These are phyloP conservation scores for Ceriops decandra DNA, from an alignment of 345 rosid genomes.

Conservation along the genomic window DNA sequence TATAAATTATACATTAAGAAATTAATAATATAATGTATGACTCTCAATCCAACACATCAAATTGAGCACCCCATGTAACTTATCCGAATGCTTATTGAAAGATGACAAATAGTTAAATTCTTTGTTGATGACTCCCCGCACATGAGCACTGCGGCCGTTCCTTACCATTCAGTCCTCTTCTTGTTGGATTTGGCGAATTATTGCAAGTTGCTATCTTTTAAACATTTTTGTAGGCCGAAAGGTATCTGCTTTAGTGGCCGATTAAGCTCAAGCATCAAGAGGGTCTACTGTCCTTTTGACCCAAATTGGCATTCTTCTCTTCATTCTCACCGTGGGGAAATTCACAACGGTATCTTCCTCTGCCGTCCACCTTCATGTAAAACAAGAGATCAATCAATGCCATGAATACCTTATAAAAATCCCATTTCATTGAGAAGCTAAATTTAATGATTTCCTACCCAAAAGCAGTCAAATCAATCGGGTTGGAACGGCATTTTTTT, in stretches of 20 bases:
- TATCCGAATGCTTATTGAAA: background rate
- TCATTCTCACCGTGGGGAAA: conserved; percentile 92
- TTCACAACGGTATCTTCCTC: conserved; percentile 77
- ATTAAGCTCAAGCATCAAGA: no score
- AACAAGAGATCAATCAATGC: background rate
- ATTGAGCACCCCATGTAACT: background rate
- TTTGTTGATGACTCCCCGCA: conserved; percentile 6
- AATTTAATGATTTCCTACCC: background rate
- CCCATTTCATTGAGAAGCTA: no score
- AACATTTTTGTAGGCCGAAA: background rate
- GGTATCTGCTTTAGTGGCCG: background rate
- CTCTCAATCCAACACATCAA: no score
- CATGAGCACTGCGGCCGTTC: background rate
- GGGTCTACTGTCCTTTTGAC: conserved; percentile 45
- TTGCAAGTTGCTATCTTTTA: background rate
- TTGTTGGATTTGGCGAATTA: background rate
- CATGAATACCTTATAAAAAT: background rate
- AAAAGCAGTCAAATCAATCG: background rate
- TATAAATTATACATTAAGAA: no score
- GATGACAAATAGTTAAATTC: conserved; percentile 1
- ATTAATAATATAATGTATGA: no score
- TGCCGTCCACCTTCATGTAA: conserved; percentile 67
- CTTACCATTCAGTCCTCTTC: background rate
- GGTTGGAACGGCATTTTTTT: background rate
- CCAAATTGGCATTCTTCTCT: conserved; percentile 84